Evolutionary conservation across 139 green algal genomes (phyloP).

Genomic region (Coelastrella sp.): DNA sequence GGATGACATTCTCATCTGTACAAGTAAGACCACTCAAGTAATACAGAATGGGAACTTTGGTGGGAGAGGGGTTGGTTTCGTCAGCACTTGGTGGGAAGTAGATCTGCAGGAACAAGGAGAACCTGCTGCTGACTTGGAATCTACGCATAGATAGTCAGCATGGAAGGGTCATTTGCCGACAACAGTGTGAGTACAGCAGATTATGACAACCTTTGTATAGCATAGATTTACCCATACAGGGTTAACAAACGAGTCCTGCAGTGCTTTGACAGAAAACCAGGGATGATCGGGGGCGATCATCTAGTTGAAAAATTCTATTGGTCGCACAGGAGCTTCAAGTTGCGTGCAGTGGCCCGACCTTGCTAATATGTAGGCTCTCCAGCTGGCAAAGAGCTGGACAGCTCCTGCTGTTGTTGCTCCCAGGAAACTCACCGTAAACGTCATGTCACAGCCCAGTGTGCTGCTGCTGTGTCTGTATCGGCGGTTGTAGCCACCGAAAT

Average conservation of each 20-base stretch:
- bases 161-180: too few relatives aligned
- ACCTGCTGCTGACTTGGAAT: not conserved
- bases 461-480: constrained; percentile 78
- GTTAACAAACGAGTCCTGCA: too few relatives aligned
- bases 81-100: constrained; percentile 37
- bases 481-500: constrained; percentile 58
- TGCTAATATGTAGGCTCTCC: too few relatives aligned
- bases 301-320: too few relatives aligned
- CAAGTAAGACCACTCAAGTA: constrained; percentile 95
- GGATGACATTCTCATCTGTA: constrained; percentile 91
- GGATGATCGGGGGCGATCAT: too few relatives aligned
- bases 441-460: constrained; percentile 83
- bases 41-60: constrained; percentile 80
- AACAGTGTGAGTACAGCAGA: too few relatives aligned
- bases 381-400: too few relatives aligned
- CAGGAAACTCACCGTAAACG: constrained; percentile 75
- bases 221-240: too few relatives aligned
- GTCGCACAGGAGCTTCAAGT: too few relatives aligned
- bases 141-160: not conserved
- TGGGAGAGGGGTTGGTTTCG: not conserved
- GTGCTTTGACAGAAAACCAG: too few relatives aligned
- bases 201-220: too few relatives aligned
- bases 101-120: not conserved
- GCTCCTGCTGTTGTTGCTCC: not conserved
- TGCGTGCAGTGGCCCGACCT: too few relatives aligned